Percentiles rank a stretch among this genome's conserved stretches.
Evolutionary conservation across 345 rosid genomes (phyloP).

Genomic region (Mangifera indica): DNA sequence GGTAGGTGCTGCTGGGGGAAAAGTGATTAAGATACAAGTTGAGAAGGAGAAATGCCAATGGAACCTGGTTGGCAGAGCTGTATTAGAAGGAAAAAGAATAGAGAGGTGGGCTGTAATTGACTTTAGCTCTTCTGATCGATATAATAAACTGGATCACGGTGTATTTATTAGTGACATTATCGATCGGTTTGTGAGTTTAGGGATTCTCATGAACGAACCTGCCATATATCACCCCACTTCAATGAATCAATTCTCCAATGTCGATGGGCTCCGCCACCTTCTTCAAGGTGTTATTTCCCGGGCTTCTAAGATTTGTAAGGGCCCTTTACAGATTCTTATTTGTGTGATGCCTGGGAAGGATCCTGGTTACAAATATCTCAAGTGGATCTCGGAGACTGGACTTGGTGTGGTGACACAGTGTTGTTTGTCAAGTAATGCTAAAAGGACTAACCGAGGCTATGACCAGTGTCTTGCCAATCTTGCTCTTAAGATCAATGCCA

Average conservation of each 20-base stretch:
- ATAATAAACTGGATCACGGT: conserved; percentile 5
- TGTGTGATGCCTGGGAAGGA: conserved; percentile 71
- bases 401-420: conserved; percentile 89
- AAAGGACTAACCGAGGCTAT: conserved; percentile 27
- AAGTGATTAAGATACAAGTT: conserved; percentile 37
- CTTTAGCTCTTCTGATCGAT: conserved; percentile 47
- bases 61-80: conserved; percentile 62
- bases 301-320: conserved; percentile 27
- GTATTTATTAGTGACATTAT: conserved; percentile 44
- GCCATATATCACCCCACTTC: conserved; percentile 24
- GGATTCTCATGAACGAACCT: conserved; percentile 59
- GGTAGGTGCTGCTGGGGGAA: conserved; percentile 39
- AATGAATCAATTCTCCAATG: conserved; percentile 48
- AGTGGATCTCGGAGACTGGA: conserved; percentile 80
- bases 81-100: conserved; percentile 58
- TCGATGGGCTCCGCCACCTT: conserved; percentile 35
- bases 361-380: conserved; percentile 70
- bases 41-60: conserved; percentile 66
- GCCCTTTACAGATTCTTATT: conserved; percentile 53
- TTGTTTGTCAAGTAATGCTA: conserved; percentile 45
- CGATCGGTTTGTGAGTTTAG: conserved; percentile 46
- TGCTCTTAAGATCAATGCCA: conserved; percentile 84
- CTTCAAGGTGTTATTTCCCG: conserved; percentile 38
- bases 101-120: conserved; percentile 75
- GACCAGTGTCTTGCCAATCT: conserved; percentile 78